phyloP scores from a whole-genome alignment of 805 yeast genomes.

The Dipodascus geniculatus region DNA sequence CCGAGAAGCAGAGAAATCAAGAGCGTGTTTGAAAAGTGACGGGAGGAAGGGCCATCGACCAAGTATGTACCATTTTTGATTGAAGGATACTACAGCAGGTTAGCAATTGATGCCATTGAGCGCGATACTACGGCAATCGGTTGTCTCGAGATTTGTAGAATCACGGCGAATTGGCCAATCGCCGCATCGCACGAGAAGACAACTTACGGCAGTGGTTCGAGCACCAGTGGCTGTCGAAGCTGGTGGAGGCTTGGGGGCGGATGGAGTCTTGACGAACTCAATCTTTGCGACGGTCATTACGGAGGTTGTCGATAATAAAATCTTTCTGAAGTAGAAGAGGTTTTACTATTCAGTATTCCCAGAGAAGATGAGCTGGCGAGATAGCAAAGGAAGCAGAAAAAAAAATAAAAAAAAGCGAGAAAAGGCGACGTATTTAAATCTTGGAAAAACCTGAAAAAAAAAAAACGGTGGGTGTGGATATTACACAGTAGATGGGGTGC shows the following conservation, averaged over 20 bases:
- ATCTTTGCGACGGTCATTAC: slow-evolving; percentile 14
- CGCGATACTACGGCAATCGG: not conserved
- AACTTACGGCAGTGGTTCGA: slow-evolving; percentile 35
- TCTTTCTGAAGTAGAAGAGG: not conserved
- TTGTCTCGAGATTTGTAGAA: not conserved
- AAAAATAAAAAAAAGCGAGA: not conserved
- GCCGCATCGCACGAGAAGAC: not conserved
- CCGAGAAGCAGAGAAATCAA: slow-evolving; percentile 38
- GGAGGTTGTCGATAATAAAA: not conserved
- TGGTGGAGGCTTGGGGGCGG: slow-evolving; percentile 32
- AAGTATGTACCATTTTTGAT: slow-evolving; percentile 81
- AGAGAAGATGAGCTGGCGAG: no score
- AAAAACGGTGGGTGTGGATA: no score
- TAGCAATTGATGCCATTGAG: no score
- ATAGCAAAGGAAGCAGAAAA: not conserved
- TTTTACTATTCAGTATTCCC: no score
- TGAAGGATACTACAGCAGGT: slow-evolving; percentile 39
- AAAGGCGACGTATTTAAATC: not conserved
- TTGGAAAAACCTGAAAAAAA: not conserved
- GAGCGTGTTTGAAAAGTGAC: slow-evolving; percentile 54
- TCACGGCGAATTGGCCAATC: slow-evolving; percentile 1
- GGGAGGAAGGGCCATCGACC: slow-evolving; percentile 84
- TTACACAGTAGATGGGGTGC: no score
- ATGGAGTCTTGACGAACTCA: slow-evolving; percentile 53
- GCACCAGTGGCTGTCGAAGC: slow-evolving; percentile 38